Evolutionary conservation across 805 yeast species (phyloP).

Genomic region (Ogataea nonfermentans): DNA sequence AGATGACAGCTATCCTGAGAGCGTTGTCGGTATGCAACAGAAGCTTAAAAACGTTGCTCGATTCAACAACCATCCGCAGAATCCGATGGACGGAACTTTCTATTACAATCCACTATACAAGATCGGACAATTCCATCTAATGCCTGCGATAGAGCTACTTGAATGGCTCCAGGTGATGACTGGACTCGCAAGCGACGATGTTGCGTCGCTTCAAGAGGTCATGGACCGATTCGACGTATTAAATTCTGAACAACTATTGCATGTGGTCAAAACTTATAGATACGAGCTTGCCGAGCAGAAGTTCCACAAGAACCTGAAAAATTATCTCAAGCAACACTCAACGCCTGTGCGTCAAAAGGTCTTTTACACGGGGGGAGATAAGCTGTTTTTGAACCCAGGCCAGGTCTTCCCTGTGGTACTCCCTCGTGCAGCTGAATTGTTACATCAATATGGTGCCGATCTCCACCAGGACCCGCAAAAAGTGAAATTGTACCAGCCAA

Average conservation of each 20-base stretch:
- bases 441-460: conserved; percentile 76
- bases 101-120: conserved; percentile 63
- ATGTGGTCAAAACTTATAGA: conserved; percentile 70
- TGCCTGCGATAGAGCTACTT: conserved; percentile 71
- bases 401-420: conserved; percentile 55
- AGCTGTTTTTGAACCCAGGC: conserved; percentile 50
- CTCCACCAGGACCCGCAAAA: conserved; percentile 58
- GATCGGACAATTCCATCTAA: conserved; percentile 64
- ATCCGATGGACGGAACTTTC: conserved; percentile 52
- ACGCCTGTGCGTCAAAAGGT: conserved; percentile 18
- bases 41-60: conserved; percentile 31
- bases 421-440: conserved; percentile 73
- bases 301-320: conserved; percentile 51
- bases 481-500: conserved; percentile 64
- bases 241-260: conserved; percentile 67
- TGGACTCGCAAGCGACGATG: conserved; percentile 45
- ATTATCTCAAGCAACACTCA: conserved; percentile 38
- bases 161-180: conserved; percentile 92
- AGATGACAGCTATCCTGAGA: conserved; percentile 35
- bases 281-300: conserved; percentile 81
- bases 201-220: conserved; percentile 58
- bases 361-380: conserved; percentile 25
- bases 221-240: conserved; percentile 52
- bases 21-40: conserved; percentile 23
- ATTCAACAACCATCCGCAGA: conserved; percentile 29